Conservation (phyloP, 768 basidiomycete genomes). For the Tulasnella sp. region DNA sequence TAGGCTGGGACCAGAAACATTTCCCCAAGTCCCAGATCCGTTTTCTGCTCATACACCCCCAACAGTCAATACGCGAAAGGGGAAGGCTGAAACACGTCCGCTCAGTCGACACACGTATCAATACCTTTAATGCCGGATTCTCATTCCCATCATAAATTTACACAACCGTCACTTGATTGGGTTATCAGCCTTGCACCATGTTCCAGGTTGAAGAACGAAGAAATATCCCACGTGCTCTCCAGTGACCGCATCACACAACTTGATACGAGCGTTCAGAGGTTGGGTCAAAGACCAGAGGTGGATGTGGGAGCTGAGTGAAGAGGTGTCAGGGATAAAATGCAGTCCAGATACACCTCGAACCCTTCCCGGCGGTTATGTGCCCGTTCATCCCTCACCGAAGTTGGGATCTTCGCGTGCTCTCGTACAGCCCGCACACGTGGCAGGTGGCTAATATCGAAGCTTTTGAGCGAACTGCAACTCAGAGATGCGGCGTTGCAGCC, state of each 20-base stretch:
- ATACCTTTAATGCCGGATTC: neutral
- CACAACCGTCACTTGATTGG: neutral
- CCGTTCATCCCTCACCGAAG: no score
- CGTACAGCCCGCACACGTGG: no score
- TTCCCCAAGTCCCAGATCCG: neutral
- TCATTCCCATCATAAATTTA: neutral
- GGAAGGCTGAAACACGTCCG: no score
- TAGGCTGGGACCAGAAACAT: neutral
- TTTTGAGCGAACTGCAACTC: no score
- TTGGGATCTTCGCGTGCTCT: no score
- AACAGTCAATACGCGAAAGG: neutral
- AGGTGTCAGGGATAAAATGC: no score
- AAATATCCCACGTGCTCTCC: neutral
- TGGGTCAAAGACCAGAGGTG: neutral
- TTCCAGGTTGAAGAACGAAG: no score
- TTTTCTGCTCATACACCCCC: neutral
- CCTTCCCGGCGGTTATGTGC: no score
- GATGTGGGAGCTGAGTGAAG: neutral
- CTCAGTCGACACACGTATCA: neutral
- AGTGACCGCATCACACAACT: neutral
- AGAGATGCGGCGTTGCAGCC: neutral
- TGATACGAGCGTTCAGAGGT: neutral
- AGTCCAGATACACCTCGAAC: no score
- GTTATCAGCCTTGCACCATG: conserved; percentile 1
- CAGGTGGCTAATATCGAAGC: no score